Base-by-base conservation (phyloP, 768 basidiomycete species). In the Pulveroboletus sp. region DNA sequence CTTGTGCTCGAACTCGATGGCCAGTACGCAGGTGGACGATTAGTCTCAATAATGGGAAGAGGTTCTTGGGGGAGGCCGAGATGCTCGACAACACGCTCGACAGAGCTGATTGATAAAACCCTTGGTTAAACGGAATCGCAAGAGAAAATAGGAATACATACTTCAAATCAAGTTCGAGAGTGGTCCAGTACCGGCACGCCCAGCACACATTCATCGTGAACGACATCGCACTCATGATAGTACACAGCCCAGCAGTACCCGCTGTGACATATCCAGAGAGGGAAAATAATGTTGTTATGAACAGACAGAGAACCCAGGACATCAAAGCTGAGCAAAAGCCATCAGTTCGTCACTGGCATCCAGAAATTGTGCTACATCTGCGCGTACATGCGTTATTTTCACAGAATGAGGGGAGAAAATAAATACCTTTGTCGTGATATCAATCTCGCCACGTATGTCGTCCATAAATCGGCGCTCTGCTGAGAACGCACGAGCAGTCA, bases 11-110 rank as follows among this genome's bases (percentile, higher is more conserved):
- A 73, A 49, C 76, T 82, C 0, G 91, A 90, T 0, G 94, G 93
- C 94, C 94, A 97, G 60, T 94, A 94, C 0, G 93, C 93, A 1
- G 94, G 93, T 92, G n/a, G n/a, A n/a, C n/a, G n/a, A n/a, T n/a
- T n/a, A n/a, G n/a, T n/a, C n/a, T n/a, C n/a, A n/a, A n/a, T 85
- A 49, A 86, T 61, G 0, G 84, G 75, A 4, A 90, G 82, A 1
- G 94, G 87, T 62, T 95, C 93, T 65, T 92, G 90, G 0, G 92
- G 91, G 6, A 97, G 75, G 43, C 89, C 80, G 21, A 95, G 81
- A 72, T 94, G 94, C 73, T 95, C 93, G 6, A 91, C 82, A 16
- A 94, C 78, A 50, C 94, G 87, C 65, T 97, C 93, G 5, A 95
- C 90, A 12, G 90, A 87, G 71, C 88, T 90, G 45, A 13, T 35